A percentile compares a stretch with the other conserved stretches of the same genome.
Evolutionary conservation across 140 eudicot species (phyloP).

Genomic region (Bidens hawaiensis): DNA sequence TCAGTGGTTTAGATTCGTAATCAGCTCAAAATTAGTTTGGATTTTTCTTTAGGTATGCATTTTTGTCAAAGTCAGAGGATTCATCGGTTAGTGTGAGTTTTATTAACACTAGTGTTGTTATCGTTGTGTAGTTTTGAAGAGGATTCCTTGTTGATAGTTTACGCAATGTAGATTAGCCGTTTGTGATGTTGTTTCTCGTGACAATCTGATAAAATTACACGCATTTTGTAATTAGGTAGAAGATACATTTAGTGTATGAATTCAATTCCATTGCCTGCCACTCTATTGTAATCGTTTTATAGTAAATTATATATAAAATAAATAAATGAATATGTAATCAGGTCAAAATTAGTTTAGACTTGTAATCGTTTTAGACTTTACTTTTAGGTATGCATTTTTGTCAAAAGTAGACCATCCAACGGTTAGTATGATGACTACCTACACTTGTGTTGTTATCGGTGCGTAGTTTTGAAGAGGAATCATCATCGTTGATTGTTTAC

Average conservation of each 20-base stretch:
- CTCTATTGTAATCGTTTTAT: no score
- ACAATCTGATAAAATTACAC: not conserved
- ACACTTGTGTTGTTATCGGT: not conserved
- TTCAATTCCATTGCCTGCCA: not conserved
- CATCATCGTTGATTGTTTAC: not conserved
- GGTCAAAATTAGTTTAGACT: not conserved
- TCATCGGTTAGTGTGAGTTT: no score
- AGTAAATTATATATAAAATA: no score
- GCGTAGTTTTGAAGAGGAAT: no score
- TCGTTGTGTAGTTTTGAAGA: not conserved
- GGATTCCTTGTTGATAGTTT: not conserved
- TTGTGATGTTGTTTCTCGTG: not conserved
- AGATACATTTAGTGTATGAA: not conserved
- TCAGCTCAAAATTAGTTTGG: not conserved
- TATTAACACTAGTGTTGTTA: not conserved
- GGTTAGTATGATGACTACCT: no score
- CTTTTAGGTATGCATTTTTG: not conserved
- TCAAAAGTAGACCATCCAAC: not conserved
- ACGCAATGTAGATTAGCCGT: not conserved
- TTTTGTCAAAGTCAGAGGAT: not conserved
- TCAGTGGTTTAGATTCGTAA: conserved; percentile 7
- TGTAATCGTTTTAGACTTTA: not conserved
- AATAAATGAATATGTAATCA: not conserved
- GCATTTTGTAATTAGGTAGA: conserved; percentile 2
- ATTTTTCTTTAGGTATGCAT: not conserved